These are phyloP conservation scores for Ampelocalamus luodianensis DNA, from an alignment of 176 grass and related monocot species.

Conservation along the genomic window DNA sequence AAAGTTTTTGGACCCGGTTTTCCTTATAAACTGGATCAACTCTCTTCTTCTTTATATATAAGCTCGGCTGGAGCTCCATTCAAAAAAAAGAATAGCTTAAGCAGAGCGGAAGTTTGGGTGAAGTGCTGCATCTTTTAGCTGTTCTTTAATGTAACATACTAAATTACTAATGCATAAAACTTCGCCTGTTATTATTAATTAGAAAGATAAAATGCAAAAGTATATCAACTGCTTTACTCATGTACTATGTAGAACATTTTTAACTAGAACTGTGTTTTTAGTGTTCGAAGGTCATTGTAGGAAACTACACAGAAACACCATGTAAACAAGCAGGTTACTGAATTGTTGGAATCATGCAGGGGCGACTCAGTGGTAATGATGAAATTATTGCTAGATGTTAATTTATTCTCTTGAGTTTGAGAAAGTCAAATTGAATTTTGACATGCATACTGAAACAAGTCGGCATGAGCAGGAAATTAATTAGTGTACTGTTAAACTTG, in stretches of 20 bases:
- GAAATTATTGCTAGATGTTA: too few relatives aligned
- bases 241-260: neutral
- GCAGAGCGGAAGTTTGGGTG: neutral
- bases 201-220: neutral
- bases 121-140: neutral
- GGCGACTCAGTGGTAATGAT: neutral
- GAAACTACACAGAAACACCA: neutral
- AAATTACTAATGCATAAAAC: neutral
- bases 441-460: too few relatives aligned
- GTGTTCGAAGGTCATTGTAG: neutral
- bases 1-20: too few relatives aligned
- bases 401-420: too few relatives aligned
- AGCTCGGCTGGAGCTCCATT: too few relatives aligned
- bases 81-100: too few relatives aligned
- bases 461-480: too few relatives aligned
- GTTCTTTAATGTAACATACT: neutral
- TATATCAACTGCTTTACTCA: neutral
- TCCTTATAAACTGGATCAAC: too few relatives aligned
- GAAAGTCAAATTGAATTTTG: too few relatives aligned
- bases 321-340: neutral
- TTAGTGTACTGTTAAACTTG: too few relatives aligned
- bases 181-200: neutral
- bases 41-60: too few relatives aligned
- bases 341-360: neutral
- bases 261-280: neutral